Evolutionary conservation across 176 grass and related monocot species (phyloP).

Genomic region (Saccharum officinarum): DNA sequence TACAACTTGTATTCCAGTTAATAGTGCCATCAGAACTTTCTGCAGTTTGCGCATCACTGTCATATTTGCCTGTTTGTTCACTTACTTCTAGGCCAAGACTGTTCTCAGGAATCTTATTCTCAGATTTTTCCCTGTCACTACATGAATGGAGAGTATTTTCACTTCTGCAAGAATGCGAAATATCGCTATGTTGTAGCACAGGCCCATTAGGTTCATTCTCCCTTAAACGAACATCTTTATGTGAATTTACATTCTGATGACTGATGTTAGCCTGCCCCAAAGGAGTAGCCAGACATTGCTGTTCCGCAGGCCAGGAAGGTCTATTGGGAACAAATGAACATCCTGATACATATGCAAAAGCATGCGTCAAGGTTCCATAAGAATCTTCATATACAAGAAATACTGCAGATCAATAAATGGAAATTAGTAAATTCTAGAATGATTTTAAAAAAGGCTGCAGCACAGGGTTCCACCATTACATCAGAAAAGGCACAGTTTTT

Average conservation of each 20-base stretch:
- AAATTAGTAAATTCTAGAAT: background rate
- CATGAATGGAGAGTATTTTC: slow-evolving; percentile 22
- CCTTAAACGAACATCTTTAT: slow-evolving; percentile 20
- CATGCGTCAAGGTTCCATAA: slow-evolving; percentile 28
- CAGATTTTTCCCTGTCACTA: slow-evolving; percentile 1
- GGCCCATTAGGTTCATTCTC: slow-evolving; percentile 34
- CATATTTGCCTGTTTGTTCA: slow-evolving; percentile 30
- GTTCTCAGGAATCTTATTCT: slow-evolving; percentile 13
- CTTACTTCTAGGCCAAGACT: slow-evolving; percentile 28
- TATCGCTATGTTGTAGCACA: slow-evolving; percentile 4
- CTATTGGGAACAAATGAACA: slow-evolving; percentile 18
- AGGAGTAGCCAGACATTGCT: background rate
- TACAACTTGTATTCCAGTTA: slow-evolving; percentile 60
- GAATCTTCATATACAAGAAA: slow-evolving; percentile 19
- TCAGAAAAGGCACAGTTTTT: slow-evolving; percentile 9
- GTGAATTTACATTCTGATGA: slow-evolving; percentile 14
- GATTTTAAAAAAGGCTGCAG: background rate
- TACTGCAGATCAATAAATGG: background rate
- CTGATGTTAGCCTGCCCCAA: slow-evolving; percentile 11
- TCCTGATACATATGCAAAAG: slow-evolving; percentile 38
- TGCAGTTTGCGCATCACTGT: slow-evolving; percentile 19
- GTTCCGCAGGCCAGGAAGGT: slow-evolving; percentile 10
- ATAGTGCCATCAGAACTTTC: slow-evolving; percentile 10
- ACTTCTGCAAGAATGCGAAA: slow-evolving; percentile 26
- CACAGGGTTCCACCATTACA: background rate